Percentiles rank a stretch among this genome's conserved stretches.
Evolutionary conservation across 78 protist species (phyloP).

Genomic region (Chrysochromulina parva): DNA sequence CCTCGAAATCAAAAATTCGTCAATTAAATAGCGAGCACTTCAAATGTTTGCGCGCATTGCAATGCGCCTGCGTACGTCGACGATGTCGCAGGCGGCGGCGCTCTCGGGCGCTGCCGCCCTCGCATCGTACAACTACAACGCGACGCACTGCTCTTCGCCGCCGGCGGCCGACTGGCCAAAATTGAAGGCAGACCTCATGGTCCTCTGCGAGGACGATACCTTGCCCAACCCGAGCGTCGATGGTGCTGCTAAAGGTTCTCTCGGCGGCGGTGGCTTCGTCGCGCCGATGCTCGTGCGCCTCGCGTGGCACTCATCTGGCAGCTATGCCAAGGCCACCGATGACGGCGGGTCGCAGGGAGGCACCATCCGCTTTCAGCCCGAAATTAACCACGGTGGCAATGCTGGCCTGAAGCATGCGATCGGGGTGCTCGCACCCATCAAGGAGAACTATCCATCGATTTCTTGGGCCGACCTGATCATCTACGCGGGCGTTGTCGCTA

Average conservation of each 20-base stretch:
- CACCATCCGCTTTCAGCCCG: conserved; percentile 65
- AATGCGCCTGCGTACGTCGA: too few species aligned
- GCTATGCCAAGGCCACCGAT: conserved; percentile 29
- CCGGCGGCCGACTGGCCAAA: neutral
- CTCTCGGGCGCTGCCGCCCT: too few species aligned
- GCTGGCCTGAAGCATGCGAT: conserved; percentile 43
- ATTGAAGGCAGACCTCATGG: neutral
- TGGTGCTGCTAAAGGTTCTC: neutral
- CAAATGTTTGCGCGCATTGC: too few species aligned
- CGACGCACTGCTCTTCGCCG: too few species aligned
- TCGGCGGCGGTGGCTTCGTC: neutral
- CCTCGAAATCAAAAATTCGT: too few species aligned
- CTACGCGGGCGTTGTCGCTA: conserved; percentile 61
- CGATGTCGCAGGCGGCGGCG: too few species aligned
- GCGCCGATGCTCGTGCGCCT: conserved; percentile 70
- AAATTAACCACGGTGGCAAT: conserved; percentile 58
- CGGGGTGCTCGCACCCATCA: conserved; percentile 53
- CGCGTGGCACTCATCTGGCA: conserved; percentile 77
- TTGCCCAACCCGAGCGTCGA: neutral
- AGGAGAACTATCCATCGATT: conserved; percentile 38
- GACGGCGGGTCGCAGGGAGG: conserved; percentile 67
- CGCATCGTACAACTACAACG: too few species aligned
- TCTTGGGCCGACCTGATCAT: conserved; percentile 71
- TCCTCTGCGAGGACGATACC: neutral
- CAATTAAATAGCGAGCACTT: too few species aligned